Conservation (phyloP, 202 grass and related monocot species). For the Carex arenaria region DNA sequence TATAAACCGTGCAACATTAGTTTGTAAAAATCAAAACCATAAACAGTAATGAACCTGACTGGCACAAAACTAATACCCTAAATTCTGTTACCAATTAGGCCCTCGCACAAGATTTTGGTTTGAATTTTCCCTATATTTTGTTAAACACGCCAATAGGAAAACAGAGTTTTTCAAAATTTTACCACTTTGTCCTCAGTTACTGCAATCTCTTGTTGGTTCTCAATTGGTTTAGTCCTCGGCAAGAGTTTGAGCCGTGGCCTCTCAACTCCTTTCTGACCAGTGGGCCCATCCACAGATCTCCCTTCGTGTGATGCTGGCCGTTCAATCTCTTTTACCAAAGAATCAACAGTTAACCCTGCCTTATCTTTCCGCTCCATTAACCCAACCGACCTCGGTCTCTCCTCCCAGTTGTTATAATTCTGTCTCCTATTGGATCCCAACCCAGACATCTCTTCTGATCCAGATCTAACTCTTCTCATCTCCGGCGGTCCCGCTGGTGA, state of each 20-base stretch:
- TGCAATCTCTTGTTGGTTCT: slow-evolving; percentile 33
- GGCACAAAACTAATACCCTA: not conserved
- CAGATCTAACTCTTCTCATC: slow-evolving; percentile 2
- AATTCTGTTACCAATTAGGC: not conserved
- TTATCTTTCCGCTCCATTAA: slow-evolving; percentile 34
- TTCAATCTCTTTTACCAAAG: slow-evolving; percentile 18
- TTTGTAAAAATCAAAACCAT: not conserved
- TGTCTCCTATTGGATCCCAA: not conserved
- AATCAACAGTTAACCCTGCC: slow-evolving; percentile 33
- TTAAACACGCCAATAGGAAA: not conserved
- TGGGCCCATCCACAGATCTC: slow-evolving; percentile 33
- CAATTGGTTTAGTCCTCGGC: slow-evolving; percentile 66
- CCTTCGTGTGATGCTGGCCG: slow-evolving; percentile 73
- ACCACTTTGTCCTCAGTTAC: slow-evolving; percentile 41
- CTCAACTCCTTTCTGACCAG: slow-evolving; percentile 19
- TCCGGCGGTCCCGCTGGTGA: slow-evolving; percentile 21
- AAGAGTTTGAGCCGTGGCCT: slow-evolving; percentile 86
- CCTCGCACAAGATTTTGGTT: not conserved
- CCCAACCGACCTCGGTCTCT: slow-evolving; percentile 53
- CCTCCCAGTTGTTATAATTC: slow-evolving; percentile 19
- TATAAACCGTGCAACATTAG: not conserved
- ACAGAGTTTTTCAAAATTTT: not conserved
- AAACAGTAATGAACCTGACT: not conserved
- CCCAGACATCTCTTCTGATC: not conserved
- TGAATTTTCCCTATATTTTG: not conserved